These are phyloP conservation scores for Nicotiana benthamiana DNA, from an alignment of 257 asterid genomes.

Conservation along the genomic window DNA sequence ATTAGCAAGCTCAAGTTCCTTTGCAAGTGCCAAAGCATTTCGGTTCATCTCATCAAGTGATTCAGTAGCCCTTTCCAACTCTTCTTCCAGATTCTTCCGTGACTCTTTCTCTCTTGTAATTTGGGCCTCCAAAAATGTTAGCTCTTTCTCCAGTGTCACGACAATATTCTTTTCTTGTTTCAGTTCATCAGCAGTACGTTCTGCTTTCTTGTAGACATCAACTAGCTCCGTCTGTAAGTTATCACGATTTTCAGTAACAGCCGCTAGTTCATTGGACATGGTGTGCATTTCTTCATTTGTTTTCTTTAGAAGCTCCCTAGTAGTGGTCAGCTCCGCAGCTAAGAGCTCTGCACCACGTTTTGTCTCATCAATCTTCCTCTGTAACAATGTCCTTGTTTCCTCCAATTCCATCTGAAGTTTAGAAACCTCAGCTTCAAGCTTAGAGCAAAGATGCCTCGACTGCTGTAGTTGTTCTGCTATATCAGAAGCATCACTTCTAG, in stretches of 20 bases:
- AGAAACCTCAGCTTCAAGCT: constrained; percentile 47
- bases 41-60: constrained; percentile 52
- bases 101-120: constrained; percentile 35
- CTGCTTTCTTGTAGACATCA: constrained; percentile 34
- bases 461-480: constrained; percentile 39
- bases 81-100: constrained; percentile 42
- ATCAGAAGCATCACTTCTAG: constrained; percentile 45
- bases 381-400: constrained; percentile 39
- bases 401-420: constrained; percentile 35
- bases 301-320: constrained; percentile 36
- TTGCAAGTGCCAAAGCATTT: constrained; percentile 30
- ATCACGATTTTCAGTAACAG: constrained; percentile 27
- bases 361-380: constrained; percentile 37
- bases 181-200: constrained; percentile 33
- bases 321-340: constrained; percentile 36
- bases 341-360: constrained; percentile 24
- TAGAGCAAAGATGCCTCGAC: constrained; percentile 40
- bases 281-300: constrained; percentile 38
- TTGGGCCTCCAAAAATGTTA: constrained; percentile 37
- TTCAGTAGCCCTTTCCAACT: constrained; percentile 46
- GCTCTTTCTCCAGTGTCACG: constrained; percentile 39
- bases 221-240: constrained; percentile 50
- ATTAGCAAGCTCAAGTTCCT: constrained; percentile 47
- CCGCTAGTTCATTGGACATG: constrained; percentile 36
- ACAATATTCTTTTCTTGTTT: constrained; percentile 36